phyloP scores from a whole-genome alignment of 1,139 yeast genomes.

The Spencermartinsiella ligniputridi region DNA sequence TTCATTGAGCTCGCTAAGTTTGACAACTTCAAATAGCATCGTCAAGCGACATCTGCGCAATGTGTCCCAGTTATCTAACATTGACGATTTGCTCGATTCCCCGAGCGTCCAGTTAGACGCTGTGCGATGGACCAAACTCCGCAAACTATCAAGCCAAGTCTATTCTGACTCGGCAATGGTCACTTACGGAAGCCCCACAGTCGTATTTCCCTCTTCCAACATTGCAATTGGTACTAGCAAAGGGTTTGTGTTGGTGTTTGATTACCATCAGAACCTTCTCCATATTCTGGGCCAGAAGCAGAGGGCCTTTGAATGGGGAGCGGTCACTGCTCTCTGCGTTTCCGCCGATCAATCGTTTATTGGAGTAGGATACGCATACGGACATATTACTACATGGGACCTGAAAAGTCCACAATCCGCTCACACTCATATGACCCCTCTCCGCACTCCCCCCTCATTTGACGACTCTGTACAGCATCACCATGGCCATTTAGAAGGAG shows the following conservation, averaged over 20 bases:
- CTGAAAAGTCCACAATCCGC: constrained; percentile 32
- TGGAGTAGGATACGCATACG: constrained; percentile 45
- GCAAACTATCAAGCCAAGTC: constrained; percentile 38
- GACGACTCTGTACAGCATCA: constrained; percentile 15
- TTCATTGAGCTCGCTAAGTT: not conserved
- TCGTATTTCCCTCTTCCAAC: constrained; percentile 46
- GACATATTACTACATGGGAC: constrained; percentile 48
- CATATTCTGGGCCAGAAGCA: constrained; percentile 37
- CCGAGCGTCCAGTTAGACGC: constrained; percentile 28
- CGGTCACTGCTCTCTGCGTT: constrained; percentile 44
- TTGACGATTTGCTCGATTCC: constrained; percentile 15
- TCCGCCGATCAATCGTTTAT: constrained; percentile 50
- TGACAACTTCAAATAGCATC: not conserved
- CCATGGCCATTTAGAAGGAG: constrained; percentile 52
- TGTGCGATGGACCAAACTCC: constrained; percentile 43
- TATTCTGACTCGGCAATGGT: constrained; percentile 37
- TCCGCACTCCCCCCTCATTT: constrained; percentile 17
- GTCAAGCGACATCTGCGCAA: constrained; percentile 5
- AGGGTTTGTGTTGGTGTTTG: constrained; percentile 58
- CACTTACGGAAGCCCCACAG: constrained; percentile 48
- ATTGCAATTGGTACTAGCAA: constrained; percentile 60
- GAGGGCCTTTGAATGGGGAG: constrained; percentile 34
- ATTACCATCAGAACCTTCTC: constrained; percentile 53
- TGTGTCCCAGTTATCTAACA: constrained; percentile 10
- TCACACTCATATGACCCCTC: constrained; percentile 36